A percentile compares a stretch with the other conserved stretches of the same genome.
These are phyloP conservation scores for Dendrocalamus sinicus DNA, from an alignment of 176 grass and related monocot species.

Conservation along the genomic window DNA sequence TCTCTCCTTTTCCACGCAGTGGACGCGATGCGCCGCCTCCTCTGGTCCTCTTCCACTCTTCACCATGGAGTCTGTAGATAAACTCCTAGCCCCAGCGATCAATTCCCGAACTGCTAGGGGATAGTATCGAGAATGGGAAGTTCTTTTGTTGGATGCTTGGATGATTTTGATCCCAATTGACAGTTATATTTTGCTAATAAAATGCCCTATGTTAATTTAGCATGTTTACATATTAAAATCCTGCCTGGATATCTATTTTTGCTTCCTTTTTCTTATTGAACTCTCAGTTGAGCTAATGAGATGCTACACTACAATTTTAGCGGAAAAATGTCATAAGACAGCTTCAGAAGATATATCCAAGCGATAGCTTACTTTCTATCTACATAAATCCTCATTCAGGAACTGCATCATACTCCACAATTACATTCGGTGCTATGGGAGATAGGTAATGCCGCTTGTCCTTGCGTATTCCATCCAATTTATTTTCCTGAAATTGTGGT, in stretches of 20 bases:
- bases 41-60: no score
- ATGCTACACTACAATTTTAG: slow-evolving; percentile 48
- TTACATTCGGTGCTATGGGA: slow-evolving; percentile 99
- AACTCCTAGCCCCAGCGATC: no score
- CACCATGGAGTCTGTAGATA: no score
- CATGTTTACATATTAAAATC: slow-evolving; percentile 21
- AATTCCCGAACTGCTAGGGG: no score
- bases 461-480: slow-evolving; percentile 29
- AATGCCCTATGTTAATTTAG: neutral
- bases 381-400: slow-evolving; percentile 97
- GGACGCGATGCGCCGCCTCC: no score
- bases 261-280: neutral
- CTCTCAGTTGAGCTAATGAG: slow-evolving; percentile 17
- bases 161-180: neutral
- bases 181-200: slow-evolving; percentile 3
- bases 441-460: slow-evolving; percentile 72
- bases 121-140: neutral
- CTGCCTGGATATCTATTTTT: neutral
- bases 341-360: slow-evolving; percentile 96
- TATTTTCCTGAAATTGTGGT: slow-evolving; percentile 36
- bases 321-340: slow-evolving; percentile 88
- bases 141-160: slow-evolving; percentile 19
- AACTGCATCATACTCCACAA: slow-evolving; percentile 83
- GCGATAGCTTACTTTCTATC: slow-evolving; percentile 92
- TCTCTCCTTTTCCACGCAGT: no score